phyloP scores from a whole-genome alignment of 768 basidiomycete species.

The Tylopilus rubrobrunneus region DNA sequence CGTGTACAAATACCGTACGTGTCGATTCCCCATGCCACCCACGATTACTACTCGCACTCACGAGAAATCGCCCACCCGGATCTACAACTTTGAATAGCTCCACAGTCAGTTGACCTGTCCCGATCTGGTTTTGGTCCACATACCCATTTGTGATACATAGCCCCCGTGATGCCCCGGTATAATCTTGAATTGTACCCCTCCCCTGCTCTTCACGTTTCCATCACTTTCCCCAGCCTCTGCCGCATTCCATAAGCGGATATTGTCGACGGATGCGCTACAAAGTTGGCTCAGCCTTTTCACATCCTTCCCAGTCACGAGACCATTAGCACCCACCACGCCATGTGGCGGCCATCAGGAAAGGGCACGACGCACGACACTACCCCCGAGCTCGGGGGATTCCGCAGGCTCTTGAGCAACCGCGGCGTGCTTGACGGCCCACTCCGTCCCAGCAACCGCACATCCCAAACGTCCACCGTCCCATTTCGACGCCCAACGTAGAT shows the following conservation, averaged over 20 bases:
- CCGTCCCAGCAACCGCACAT: constrained; percentile 76
- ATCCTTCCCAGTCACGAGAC: constrained; percentile 12
- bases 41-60: constrained; percentile 90
- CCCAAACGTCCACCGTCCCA: constrained; percentile 91
- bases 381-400: constrained; percentile 85
- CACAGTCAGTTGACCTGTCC: constrained; percentile 21
- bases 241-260: constrained; percentile 91
- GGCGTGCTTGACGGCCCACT: constrained; percentile 64
- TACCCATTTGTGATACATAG: constrained; percentile 88
- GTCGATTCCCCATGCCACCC: constrained; percentile 94
- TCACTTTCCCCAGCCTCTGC: constrained; percentile 72
- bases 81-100: constrained; percentile 65
- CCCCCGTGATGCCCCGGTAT: constrained; percentile 96
- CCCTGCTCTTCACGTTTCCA: constrained; percentile 53
- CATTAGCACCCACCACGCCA: constrained; percentile 68
- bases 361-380: constrained; percentile 89
- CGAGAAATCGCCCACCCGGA: constrained; percentile 75
- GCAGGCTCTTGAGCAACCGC: constrained; percentile 72
- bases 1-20: constrained; percentile 85
- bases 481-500: constrained; percentile 91
- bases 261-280: constrained; percentile 83
- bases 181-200: constrained; percentile 87
- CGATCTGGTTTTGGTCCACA: constrained; percentile 32
- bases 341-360: constrained; percentile 88
- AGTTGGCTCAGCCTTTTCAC: constrained; percentile 19